Percentiles rank a stretch among this genome's conserved stretches.
Conservation (phyloP, 2,329 filamentous ascomycete genomes). For the Madurella fahalii region DNA sequence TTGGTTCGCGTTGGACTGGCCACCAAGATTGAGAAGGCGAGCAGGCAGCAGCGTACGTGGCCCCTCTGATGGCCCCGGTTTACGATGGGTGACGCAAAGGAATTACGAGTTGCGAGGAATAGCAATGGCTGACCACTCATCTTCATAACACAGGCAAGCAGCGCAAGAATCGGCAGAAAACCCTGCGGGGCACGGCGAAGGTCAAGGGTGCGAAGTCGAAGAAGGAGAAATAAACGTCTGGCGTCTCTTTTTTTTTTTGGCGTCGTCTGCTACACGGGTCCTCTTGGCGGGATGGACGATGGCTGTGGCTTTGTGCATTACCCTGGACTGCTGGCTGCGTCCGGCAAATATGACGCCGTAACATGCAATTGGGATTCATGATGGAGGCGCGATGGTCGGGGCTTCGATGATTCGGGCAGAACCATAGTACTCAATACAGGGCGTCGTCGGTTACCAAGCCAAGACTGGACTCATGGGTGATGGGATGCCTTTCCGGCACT, state of each 20-base stretch:
- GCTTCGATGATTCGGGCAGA: slow-evolving; percentile 32
- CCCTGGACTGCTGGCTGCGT: slow-evolving; percentile 29
- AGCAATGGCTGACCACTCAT: slow-evolving; percentile 15
- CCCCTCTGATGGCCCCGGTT: not conserved
- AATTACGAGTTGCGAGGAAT: not conserved
- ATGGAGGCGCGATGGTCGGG: slow-evolving; percentile 33
- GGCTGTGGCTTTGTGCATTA: slow-evolving; percentile 36
- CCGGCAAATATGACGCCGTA: slow-evolving; percentile 23
- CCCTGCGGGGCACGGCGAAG: slow-evolving; percentile 96
- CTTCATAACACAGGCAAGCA: slow-evolving; percentile 77
- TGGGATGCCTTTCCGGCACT: too few species aligned
- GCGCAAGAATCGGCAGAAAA: slow-evolving; percentile 99
- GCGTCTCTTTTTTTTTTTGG: slow-evolving; percentile 28
- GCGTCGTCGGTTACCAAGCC: slow-evolving; percentile 27
- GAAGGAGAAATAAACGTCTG: slow-evolving; percentile 78
- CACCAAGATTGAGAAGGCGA: slow-evolving; percentile 93
- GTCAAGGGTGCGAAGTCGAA: slow-evolving; percentile 91
- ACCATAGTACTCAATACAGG: slow-evolving; percentile 36
- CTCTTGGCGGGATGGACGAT: slow-evolving; percentile 30
- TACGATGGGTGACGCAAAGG: not conserved
- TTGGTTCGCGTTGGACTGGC: slow-evolving; percentile 90
- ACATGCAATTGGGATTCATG: slow-evolving; percentile 25
- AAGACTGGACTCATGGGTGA: not conserved
- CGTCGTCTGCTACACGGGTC: slow-evolving; percentile 29
- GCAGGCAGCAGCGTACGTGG: slow-evolving; percentile 96